Evolutionary conservation across 2,329 filamentous ascomycete species (phyloP).

Genomic region (Fusarium chuoi): DNA sequence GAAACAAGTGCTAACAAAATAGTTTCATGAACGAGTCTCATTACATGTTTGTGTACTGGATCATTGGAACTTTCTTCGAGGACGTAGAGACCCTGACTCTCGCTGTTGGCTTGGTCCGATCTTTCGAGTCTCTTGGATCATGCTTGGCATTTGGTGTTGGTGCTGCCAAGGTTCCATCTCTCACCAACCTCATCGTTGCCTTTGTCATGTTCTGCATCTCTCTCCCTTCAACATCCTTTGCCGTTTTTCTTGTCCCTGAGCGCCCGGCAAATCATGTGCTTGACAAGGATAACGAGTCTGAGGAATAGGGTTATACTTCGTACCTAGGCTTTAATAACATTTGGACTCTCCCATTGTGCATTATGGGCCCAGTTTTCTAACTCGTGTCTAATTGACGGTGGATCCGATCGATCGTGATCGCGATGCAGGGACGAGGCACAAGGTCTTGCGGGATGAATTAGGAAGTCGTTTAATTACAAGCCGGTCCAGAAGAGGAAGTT

Average conservation of each 20-base stretch:
- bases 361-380: accelerated
- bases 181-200: conserved; percentile 60
- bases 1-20: neutral
- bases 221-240: conserved; percentile 51
- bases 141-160: conserved; percentile 60
- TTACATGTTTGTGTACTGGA: conserved; percentile 63
- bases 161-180: conserved; percentile 56
- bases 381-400: too few species aligned
- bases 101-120: conserved; percentile 58
- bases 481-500: neutral
- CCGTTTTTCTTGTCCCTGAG: conserved; percentile 52
- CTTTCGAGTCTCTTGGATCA: conserved; percentile 60
- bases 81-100: conserved; percentile 63
- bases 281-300: conserved; percentile 9
- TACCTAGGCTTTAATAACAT: neutral
- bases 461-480: neutral
- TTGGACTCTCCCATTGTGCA: neutral
- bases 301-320: neutral
- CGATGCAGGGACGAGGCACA: neutral
- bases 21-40: conserved; percentile 63
- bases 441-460: neutral
- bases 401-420: neutral
- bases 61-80: conserved; percentile 61
- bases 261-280: conserved; percentile 24
- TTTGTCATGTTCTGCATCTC: conserved; percentile 59